phyloP scores from a whole-genome alignment of 768 basidiomycete species.

The Termitomyces sp. region DNA sequence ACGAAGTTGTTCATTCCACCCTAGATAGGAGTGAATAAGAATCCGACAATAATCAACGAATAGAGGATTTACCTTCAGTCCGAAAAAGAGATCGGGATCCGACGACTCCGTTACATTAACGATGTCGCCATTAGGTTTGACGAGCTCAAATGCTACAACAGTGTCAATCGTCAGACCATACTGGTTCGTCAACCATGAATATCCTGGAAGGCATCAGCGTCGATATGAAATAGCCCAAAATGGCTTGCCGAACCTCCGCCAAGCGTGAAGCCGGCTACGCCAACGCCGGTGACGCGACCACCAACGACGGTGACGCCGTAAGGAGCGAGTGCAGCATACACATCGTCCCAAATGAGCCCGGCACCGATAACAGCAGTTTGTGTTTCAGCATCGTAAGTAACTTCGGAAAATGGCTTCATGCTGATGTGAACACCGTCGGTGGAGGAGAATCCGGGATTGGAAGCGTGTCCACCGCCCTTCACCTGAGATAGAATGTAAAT shows the following conservation, averaged over 20 bases:
- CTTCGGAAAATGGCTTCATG: slow-evolving; percentile 47
- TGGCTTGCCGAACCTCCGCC: slow-evolving; percentile 52
- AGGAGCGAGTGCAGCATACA: slow-evolving; percentile 50
- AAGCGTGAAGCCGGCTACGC: slow-evolving; percentile 57
- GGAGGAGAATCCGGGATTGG: slow-evolving; percentile 58
- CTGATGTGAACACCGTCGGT: slow-evolving; percentile 59
- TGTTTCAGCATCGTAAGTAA: slow-evolving; percentile 37
- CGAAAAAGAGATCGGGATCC: slow-evolving; percentile 41
- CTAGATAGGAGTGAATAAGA: slow-evolving; percentile 25
- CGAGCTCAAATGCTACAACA: slow-evolving; percentile 54
- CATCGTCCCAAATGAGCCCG: slow-evolving; percentile 66
- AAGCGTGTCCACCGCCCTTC: slow-evolving; percentile 61
- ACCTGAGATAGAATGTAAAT: slow-evolving; percentile 33
- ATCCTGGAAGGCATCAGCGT: slow-evolving; percentile 39
- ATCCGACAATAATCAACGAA: not conserved
- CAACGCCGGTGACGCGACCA: slow-evolving; percentile 55
- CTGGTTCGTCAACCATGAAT: slow-evolving; percentile 64
- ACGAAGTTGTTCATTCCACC: slow-evolving; percentile 66
- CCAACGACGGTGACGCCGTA: slow-evolving; percentile 56
- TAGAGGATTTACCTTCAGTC: slow-evolving; percentile 30
- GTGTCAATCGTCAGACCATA: slow-evolving; percentile 60
- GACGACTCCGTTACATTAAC: slow-evolving; percentile 32
- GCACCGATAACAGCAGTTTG: slow-evolving; percentile 43
- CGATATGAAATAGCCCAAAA: slow-evolving; percentile 29
- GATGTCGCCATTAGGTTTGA: slow-evolving; percentile 51